These are phyloP conservation scores for Sporobolomyces pararoseus DNA, from an alignment of 768 basidiomycete species.

Conservation along the genomic window DNA sequence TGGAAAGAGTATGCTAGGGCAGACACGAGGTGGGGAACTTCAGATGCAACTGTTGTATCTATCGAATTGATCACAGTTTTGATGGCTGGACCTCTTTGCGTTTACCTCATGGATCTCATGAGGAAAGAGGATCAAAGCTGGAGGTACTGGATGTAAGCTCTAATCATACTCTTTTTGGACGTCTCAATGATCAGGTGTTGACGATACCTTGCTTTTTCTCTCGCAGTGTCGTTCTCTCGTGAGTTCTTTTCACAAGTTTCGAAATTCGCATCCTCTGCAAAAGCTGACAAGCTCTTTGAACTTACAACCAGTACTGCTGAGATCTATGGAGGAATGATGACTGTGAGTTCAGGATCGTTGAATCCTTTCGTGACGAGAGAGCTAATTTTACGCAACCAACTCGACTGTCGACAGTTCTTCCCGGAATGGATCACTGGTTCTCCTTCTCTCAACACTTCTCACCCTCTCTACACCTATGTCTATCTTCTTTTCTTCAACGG, in stretches of 20 bases:
- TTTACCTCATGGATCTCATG: slow-evolving; percentile 66
- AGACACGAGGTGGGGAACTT: slow-evolving; percentile 73
- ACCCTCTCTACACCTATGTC: slow-evolving; percentile 30
- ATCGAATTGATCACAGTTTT: slow-evolving; percentile 80
- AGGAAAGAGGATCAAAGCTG: slow-evolving; percentile 59
- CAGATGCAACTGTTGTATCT: slow-evolving; percentile 75
- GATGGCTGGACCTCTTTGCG: slow-evolving; percentile 66
- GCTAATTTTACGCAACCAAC: slow-evolving; percentile 63
- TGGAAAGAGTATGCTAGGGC: slow-evolving; percentile 56
- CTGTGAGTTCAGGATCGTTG: slow-evolving; percentile 41
- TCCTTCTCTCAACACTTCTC: slow-evolving; percentile 21
- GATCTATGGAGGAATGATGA: slow-evolving; percentile 48
- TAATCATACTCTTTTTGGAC: slow-evolving; percentile 47
- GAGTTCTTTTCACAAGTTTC: not conserved
- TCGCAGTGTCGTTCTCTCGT: slow-evolving; percentile 21
- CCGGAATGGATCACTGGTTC: slow-evolving; percentile 37
- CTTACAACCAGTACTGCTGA: slow-evolving; percentile 9
- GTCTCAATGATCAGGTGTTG: slow-evolving; percentile 53
- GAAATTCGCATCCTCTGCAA: not conserved
- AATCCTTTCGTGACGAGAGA: not conserved
- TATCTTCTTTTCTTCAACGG: slow-evolving; percentile 39
- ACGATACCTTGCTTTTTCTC: not conserved
- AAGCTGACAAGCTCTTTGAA: not conserved
- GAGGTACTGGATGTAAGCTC: slow-evolving; percentile 71
- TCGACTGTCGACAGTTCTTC: slow-evolving; percentile 68